phyloP scores from a whole-genome alignment of 2,329 filamentous ascomycete species.

The Samsoniella hepiali region DNA sequence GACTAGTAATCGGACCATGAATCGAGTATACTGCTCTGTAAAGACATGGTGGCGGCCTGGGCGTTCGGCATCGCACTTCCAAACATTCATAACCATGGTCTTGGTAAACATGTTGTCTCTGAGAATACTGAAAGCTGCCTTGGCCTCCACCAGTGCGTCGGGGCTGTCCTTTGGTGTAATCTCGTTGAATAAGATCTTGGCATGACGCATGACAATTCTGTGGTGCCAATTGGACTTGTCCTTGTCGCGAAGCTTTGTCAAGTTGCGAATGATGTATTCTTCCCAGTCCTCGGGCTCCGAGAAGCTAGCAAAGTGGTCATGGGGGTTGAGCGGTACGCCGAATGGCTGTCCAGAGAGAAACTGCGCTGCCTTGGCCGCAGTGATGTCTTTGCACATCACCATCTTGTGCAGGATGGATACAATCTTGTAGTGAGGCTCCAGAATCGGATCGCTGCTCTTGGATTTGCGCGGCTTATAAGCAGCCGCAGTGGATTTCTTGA shows the following conservation, averaged over 20 bases:
- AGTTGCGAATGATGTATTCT: constrained; percentile 49
- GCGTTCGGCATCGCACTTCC: constrained; percentile 85
- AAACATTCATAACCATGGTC: constrained; percentile 91
- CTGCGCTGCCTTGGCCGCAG: constrained; percentile 46
- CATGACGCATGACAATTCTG: constrained; percentile 76
- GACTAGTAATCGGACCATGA: constrained; percentile 72
- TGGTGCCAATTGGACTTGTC: constrained; percentile 97
- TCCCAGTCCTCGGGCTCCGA: constrained; percentile 57
- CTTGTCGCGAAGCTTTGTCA: constrained; percentile 57
- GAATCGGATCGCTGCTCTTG: constrained; percentile 67
- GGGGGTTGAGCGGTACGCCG: constrained; percentile 35
- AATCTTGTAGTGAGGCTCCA: constrained; percentile 92
- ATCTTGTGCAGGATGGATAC: constrained; percentile 80
- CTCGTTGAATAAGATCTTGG: constrained; percentile 52
- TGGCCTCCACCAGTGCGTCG: constrained; percentile 60
- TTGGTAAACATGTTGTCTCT: constrained; percentile 77
- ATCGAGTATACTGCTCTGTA: constrained; percentile 79
- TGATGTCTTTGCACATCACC: constrained; percentile 53
- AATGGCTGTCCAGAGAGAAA: constrained; percentile 57
- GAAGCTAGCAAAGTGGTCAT: constrained; percentile 36
- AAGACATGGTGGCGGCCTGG: constrained; percentile 89
- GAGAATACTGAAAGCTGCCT: constrained; percentile 77
- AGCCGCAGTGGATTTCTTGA: constrained; percentile 51
- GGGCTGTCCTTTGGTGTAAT: constrained; percentile 32
- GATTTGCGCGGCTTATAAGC: constrained; percentile 53